Evolutionary conservation across 2,329 filamentous ascomycete genomes (phyloP).

Genomic region (Ophiostoma tasmaniense): DNA sequence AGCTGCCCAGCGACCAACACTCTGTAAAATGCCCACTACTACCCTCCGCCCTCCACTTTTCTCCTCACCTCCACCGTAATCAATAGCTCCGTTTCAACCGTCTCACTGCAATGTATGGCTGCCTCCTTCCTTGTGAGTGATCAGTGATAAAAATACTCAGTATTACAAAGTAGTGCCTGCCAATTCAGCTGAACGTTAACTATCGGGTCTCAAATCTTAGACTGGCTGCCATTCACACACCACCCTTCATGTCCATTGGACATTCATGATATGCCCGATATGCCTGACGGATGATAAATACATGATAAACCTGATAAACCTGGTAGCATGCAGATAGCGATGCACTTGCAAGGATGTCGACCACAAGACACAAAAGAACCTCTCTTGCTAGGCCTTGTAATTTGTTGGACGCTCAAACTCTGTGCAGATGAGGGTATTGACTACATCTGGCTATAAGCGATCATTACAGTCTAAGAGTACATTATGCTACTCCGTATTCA

Average conservation of each 20-base stretch:
- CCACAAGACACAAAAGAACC: not conserved
- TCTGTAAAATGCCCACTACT: not conserved
- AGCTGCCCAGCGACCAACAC: slow-evolving; percentile 4
- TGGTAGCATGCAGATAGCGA: not conserved
- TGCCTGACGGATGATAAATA: not conserved
- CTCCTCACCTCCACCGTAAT: not conserved
- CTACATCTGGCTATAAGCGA: too few species aligned
- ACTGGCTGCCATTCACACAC: not conserved
- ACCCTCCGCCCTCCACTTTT: not conserved
- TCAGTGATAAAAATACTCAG: not conserved
- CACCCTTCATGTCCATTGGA: not conserved
- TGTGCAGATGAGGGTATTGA: not conserved
- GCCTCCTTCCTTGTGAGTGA: not conserved
- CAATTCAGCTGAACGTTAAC: not conserved
- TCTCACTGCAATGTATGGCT: not conserved
- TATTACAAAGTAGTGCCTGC: not conserved
- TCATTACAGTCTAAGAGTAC: too few species aligned
- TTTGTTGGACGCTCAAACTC: not conserved
- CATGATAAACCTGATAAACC: not conserved
- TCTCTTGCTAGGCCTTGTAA: not conserved
- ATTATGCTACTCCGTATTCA: not conserved
- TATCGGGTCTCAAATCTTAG: not conserved
- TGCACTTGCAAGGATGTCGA: not conserved
- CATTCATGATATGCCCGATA: too few species aligned
- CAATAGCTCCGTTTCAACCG: not conserved